Percentiles rank a stretch among this genome's conserved stretches.
Conservation (phyloP, 2,329 filamentous ascomycete species). For the Dendryphion nanum region DNA sequence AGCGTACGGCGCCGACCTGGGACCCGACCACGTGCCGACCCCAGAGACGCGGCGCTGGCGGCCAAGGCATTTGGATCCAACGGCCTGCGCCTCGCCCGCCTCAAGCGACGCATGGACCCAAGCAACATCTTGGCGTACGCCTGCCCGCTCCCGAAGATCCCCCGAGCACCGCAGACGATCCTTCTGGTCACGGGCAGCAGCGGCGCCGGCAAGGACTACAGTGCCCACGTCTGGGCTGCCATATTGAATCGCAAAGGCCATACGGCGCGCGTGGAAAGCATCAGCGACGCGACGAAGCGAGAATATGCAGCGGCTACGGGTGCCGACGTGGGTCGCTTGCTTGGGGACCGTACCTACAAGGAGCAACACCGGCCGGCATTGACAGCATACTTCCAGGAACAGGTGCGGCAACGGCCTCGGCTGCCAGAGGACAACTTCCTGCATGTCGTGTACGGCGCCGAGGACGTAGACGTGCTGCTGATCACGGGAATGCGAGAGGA, state of each 20-base stretch:
- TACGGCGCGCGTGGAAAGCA: slow-evolving; percentile 46
- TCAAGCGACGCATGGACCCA: slow-evolving; percentile 55
- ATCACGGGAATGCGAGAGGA: slow-evolving; percentile 65
- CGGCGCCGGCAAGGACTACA: slow-evolving; percentile 61
- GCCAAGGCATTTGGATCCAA: slow-evolving; percentile 59
- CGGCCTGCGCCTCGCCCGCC: slow-evolving; percentile 45
- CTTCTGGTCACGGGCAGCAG: slow-evolving; percentile 58
- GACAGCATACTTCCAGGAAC: slow-evolving; percentile 52
- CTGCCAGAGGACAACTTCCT: slow-evolving; percentile 55
- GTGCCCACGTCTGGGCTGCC: slow-evolving; percentile 53
- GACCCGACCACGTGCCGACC: slow-evolving; percentile 62
- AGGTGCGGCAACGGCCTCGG: slow-evolving; percentile 44
- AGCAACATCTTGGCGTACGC: slow-evolving; percentile 53
- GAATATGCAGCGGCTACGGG: slow-evolving; percentile 54
- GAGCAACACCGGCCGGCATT: slow-evolving; percentile 57
- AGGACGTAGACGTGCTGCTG: slow-evolving; percentile 53
- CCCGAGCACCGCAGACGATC: slow-evolving; percentile 47
- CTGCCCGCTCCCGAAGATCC: slow-evolving; percentile 51
- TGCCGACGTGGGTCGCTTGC: slow-evolving; percentile 49
- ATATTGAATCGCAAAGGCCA: slow-evolving; percentile 34
- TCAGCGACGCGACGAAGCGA: slow-evolving; percentile 56
- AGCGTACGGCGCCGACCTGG: slow-evolving; percentile 61
- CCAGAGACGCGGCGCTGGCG: slow-evolving; percentile 54
- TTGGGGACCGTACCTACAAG: slow-evolving; percentile 59
- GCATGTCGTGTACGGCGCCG: slow-evolving; percentile 42